Base-by-base conservation (phyloP, 345 rosid genomes). In the Jatropha curcas region DNA sequence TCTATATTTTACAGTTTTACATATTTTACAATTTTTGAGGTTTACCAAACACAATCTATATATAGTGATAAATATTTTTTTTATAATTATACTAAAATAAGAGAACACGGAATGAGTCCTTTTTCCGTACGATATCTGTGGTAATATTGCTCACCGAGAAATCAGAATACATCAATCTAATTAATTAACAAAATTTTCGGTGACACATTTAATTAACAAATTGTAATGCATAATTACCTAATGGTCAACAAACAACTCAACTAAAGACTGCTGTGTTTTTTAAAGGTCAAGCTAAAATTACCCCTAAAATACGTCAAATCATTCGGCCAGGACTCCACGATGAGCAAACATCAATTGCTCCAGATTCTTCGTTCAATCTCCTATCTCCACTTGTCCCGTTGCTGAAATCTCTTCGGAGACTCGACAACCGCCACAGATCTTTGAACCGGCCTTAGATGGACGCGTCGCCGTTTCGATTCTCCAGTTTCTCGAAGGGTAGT, bases 321-420 rank as follows among this genome's bases (percentile, higher is more conserved):
- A 67, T 62, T 69, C 83, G 83, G 82, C 79, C 72, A 59, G 16
- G 0, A 39, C 52, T 45, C 59, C 24, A 63, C 45, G 31, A 37
- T 37, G 41, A 62, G 19, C 59, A 55, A 41, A 9, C 72, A 53
- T 59, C 70, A 25, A 76, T 60, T 28, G 73, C 73, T 30, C 60
- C 65, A 39, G 16, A 35, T 34, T 52, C 59, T 60, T 51, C 61
- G 7, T 33, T 43, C 55, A 33, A 30, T 60, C 60, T 31, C 3
- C 43, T 12, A 24, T 27, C 16, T 17, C 56, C 56, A 17, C n/a
- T n/a, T n/a, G n/a, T n/a, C n/a, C n/a, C 37, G 25, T 16, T 17
- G 50, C 13, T 59, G 34, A 35, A 45, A 33, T 63, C 68, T 48
- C 59, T 62, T 61, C 30, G 24, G 25, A 43, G 70, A 55, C 61